Evolutionary conservation across 371 early-diverging fungal species (phyloP).

Genomic region (Syncephalastrum sp.): DNA sequence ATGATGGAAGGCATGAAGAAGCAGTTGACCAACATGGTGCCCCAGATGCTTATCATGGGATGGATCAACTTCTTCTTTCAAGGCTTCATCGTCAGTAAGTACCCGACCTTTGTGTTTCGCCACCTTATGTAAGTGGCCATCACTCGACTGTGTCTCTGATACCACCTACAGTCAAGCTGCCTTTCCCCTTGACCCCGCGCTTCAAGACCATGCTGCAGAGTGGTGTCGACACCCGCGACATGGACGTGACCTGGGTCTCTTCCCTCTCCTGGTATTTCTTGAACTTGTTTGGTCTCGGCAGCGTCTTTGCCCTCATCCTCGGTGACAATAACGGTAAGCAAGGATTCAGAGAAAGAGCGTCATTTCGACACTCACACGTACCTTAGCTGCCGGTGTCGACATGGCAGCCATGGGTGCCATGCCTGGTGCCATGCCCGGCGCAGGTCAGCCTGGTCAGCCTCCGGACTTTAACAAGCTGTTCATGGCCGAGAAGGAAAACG

Average conservation of each 20-base stretch:
- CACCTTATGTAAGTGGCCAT: no score
- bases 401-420: slow-evolving; percentile 87
- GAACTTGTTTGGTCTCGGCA: slow-evolving; percentile 93
- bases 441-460: slow-evolving; percentile 71
- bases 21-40: slow-evolving; percentile 93
- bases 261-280: slow-evolving; percentile 98
- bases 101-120: no score
- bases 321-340: slow-evolving; percentile 84
- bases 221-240: slow-evolving; percentile 93
- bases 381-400: slow-evolving; percentile 81
- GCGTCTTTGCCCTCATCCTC: slow-evolving; percentile 87
- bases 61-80: slow-evolving; percentile 98
- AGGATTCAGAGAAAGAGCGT: background rate
- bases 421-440: slow-evolving; percentile 38
- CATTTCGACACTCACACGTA: background rate
- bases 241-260: slow-evolving; percentile 98
- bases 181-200: slow-evolving; percentile 93
- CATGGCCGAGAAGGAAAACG: slow-evolving; percentile 84
- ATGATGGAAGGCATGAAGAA: slow-evolving; percentile 98
- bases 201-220: slow-evolving; percentile 97
- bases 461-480: slow-evolving; percentile 86
- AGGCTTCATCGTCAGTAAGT: slow-evolving; percentile 92
- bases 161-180: slow-evolving; percentile 73
- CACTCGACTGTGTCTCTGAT: background rate
- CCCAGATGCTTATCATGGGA: slow-evolving; percentile 97